Evolutionary conservation across 2,329 filamentous ascomycete species (phyloP).

Genomic region (Teratosphaeria gauchensis): DNA sequence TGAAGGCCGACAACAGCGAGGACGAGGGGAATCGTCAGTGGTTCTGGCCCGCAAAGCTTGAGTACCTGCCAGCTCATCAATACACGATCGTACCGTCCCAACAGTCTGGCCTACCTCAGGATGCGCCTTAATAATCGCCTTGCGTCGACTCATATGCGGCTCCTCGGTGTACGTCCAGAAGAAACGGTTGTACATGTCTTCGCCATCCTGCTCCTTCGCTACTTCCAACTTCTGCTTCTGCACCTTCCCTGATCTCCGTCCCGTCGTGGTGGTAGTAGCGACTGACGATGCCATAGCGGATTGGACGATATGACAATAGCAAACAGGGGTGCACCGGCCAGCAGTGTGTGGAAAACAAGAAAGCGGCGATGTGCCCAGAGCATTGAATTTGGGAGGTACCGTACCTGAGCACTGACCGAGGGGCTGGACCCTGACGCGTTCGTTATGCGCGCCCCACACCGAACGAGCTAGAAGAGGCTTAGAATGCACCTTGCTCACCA

Average conservation of each 20-base stretch:
- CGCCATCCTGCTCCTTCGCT: not conserved
- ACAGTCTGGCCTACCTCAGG: slow-evolving; percentile 61
- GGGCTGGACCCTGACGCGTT: not conserved
- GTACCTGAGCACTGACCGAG: not conserved
- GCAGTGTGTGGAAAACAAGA: not conserved
- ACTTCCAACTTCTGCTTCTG: not conserved
- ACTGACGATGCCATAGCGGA: not conserved
- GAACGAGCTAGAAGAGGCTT: not conserved
- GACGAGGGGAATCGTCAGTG: slow-evolving; percentile 90
- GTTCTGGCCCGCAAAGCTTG: slow-evolving; percentile 93
- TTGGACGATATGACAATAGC: not conserved
- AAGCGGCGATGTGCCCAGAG: not conserved
- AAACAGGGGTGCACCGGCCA: not conserved
- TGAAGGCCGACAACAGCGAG: slow-evolving; percentile 74
- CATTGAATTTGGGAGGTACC: not conserved
- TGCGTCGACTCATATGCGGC: slow-evolving; percentile 79
- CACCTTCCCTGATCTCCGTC: not conserved
- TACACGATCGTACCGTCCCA: not conserved
- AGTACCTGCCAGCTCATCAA: slow-evolving; percentile 54
- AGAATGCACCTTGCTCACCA: not conserved
- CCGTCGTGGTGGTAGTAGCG: slow-evolving; percentile 1
- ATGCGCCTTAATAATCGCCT: slow-evolving; percentile 96
- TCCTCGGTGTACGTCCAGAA: slow-evolving; percentile 99
- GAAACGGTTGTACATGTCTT: slow-evolving; percentile 42
- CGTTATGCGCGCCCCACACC: not conserved